phyloP scores from a whole-genome alignment of 1,284 basidiomycete genomes.

The Tilletiopsis washingtonensis region DNA sequence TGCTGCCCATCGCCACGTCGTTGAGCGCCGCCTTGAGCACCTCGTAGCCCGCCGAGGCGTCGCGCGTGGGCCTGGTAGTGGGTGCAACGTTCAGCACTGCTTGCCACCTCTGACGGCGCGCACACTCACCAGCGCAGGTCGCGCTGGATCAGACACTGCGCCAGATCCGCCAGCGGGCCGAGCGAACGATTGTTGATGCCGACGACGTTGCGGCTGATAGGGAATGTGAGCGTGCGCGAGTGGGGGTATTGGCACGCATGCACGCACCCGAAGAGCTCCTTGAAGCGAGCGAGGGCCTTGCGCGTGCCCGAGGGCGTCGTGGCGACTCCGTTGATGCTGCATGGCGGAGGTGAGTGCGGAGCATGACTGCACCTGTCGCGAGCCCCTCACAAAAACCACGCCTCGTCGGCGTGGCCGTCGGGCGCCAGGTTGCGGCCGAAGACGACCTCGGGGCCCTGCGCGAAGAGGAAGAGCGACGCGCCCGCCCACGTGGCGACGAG shows the following conservation, averaged over 20 bases:
- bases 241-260: neutral
- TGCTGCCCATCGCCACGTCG: conserved; percentile 1
- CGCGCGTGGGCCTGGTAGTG: neutral
- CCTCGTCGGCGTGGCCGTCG: neutral
- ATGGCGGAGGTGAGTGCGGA: neutral
- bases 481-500: neutral
- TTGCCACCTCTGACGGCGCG: neutral
- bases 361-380: neutral
- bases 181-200: conserved; percentile 4
- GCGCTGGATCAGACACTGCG: conserved; percentile 8
- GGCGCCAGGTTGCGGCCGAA: neutral
- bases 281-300: neutral
- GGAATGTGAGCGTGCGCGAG: conserved; percentile 1
- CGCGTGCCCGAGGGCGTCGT: neutral
- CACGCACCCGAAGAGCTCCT: neutral
- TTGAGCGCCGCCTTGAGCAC: neutral
- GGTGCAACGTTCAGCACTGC: neutral
- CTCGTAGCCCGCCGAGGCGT: neutral
- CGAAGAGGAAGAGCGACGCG: neutral
- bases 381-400: neutral
- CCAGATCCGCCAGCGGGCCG: conserved; percentile 4
- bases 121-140: conserved; percentile 1
- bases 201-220: neutral
- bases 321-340: conserved; percentile 1
- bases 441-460: neutral